Conservation (phyloP, 306 rosid genomes). For the Vigna trinervia region DNA sequence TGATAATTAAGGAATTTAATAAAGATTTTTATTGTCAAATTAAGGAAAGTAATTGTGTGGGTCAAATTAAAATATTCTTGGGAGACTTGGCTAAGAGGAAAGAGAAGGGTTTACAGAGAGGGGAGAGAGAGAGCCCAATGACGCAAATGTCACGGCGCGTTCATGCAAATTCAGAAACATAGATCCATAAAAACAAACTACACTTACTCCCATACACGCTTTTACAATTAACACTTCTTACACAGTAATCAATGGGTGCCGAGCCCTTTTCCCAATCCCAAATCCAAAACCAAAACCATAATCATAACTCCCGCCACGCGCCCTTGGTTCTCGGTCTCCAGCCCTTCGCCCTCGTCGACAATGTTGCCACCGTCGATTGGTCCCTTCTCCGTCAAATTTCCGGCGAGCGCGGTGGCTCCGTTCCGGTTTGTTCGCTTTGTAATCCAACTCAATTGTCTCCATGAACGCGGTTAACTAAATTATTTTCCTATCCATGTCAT, state of each 20-base stretch:
- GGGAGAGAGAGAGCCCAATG: too few species aligned
- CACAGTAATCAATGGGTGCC: constrained; percentile 37
- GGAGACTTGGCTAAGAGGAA: too few species aligned
- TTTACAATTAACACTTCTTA: too few species aligned
- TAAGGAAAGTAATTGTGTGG: too few species aligned
- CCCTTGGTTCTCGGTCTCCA: constrained; percentile 84
- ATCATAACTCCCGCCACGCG: constrained; percentile 31
- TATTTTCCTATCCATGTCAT: neutral
- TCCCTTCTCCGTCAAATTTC: constrained; percentile 73
- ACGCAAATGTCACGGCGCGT: too few species aligned
- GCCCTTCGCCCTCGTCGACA: constrained; percentile 83
- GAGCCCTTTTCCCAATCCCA: constrained; percentile 17
- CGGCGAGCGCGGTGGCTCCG: constrained; percentile 94
- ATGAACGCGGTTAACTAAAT: neutral
- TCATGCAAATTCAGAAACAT: too few species aligned
- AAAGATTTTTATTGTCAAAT: too few species aligned
- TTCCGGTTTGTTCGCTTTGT: constrained; percentile 62
- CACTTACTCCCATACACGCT: too few species aligned
- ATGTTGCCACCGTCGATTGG: constrained; percentile 65
- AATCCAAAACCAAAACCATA: neutral
- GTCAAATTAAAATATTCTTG: too few species aligned
- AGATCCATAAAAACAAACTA: too few species aligned
- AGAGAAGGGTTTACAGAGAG: too few species aligned
- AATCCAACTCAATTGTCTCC: neutral
- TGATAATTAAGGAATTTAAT: too few species aligned